Evolutionary conservation across 2,329 filamentous ascomycete genomes (phyloP), one percentile per base, ranked within the genome.

Genomic region (Colletotrichum melonis): DNA sequence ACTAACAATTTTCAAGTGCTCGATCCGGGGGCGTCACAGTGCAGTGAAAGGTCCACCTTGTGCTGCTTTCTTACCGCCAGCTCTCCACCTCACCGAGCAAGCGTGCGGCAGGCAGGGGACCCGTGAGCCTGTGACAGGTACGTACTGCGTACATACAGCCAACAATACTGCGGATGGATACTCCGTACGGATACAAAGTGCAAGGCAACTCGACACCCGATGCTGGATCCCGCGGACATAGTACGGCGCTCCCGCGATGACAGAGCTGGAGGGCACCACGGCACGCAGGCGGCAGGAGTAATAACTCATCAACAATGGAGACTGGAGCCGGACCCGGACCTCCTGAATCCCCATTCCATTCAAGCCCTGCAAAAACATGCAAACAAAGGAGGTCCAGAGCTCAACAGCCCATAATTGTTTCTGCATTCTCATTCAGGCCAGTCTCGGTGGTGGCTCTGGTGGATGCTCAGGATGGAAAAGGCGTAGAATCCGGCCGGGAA

Each of bases 1-100:
- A 55, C 59, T 64, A 72, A 63, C 70, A 54, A 30, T 59, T 55
- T 72, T 60, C 58, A 59, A 49, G 12, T 32, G 26, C 66, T 64
- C 57, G 30, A 55, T 54, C 52, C 12, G 58, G 58, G 49, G 66
- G 59, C 35, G 26, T 46, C 55, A 69, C 69, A 64, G 58, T 69
- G 54, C 28, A 49, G 42, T 49, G 19, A n/a, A n/a, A 49, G 42
- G 42, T n/a, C 42, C 19, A 49, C 42, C 42, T 49, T 49, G 42
- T 38, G 8, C 32, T 24, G 30, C 30, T 16, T 22, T 32, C 14
- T 14, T 24, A 16, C 57, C 24, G 35, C 14, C 22, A 32, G 22
- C 26, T 52, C 26, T 52, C 38, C 57, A 63, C 30, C 38, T 16
- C 28, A 8, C 32, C 42, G 8, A 49, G 42, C 42, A 49, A 49